A percentile compares a stretch with the other conserved stretches of the same genome.
These are phyloP conservation scores for Umbelopsis vinacea DNA, from an alignment of 192 early-diverging fungal genomes.

Conservation along the genomic window DNA sequence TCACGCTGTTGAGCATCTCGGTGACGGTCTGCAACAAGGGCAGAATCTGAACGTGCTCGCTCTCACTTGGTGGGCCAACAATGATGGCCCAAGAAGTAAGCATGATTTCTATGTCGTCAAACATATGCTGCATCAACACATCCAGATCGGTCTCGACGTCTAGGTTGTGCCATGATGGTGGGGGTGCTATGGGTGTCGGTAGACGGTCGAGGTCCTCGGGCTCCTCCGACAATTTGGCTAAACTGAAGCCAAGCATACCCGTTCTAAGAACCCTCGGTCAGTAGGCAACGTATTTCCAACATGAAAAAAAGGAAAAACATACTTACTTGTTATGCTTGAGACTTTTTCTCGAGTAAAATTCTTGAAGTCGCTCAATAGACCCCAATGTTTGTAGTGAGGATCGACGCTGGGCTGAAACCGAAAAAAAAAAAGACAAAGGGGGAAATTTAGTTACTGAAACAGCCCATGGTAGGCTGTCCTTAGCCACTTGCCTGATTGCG, in stretches of 20 bases:
- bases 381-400: conserved; percentile 58
- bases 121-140: conserved; percentile 44
- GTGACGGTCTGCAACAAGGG: conserved; percentile 53
- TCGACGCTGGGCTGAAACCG: conserved; percentile 38
- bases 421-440: not conserved
- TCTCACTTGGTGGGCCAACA: conserved; percentile 43
- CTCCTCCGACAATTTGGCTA: conserved; percentile 38
- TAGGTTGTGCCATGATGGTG: conserved; percentile 44
- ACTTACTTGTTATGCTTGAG: conserved; percentile 53
- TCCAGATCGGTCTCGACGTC: conserved; percentile 54
- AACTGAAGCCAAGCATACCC: conserved; percentile 38
- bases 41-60: conserved; percentile 44
- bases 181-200: conserved; percentile 48
- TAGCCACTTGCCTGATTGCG: conserved; percentile 41
- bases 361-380: conserved; percentile 59
- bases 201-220: conserved; percentile 44
- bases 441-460: not conserved
- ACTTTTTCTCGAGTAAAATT: conserved; percentile 59
- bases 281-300: no score
- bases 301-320: not conserved
- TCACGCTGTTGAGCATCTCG: conserved; percentile 54
- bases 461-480: no score
- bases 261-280: not conserved
- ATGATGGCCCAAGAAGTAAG: conserved; percentile 57
- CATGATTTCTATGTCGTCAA: conserved; percentile 55